Evolutionary conservation across 2,329 filamentous ascomycete species (phyloP), one percentile per base, ranked within the genome.

Genomic region (Scleromitrula shiraiana): DNA sequence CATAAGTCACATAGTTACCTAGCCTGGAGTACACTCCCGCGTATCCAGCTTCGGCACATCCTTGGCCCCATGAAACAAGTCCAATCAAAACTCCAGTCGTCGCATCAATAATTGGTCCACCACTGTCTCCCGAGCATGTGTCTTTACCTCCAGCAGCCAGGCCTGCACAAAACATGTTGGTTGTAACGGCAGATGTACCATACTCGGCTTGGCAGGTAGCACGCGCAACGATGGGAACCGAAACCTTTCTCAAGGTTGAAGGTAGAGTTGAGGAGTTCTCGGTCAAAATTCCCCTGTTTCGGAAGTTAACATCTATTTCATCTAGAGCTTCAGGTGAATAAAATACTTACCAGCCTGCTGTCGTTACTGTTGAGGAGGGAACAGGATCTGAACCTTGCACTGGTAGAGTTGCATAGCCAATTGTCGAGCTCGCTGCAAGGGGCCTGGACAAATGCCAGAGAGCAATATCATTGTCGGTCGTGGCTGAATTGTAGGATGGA

Each of bases 161-260:
- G 32, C 53, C 56, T 23, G 56, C 56, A 40, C 56, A 58, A 24
- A 55, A 43, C 55, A 54, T 51, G 42, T 52, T 53, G 45, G 48
- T 42, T n/a, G 55, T 50, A 30, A 53, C 30, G 12, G 46, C 4
- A 30, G 51, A 50, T 17, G 41, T 44, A 30, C 50, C 49, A 23
- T 58, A 56, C 33, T 46, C 35, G 20, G 46, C 24, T 39, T 42
- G 42, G 41, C 56, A 58, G 2, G 43, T 23, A 15, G 46, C 14
- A 9, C 56, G 55, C 5, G 54, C 42, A 32, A 54, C 33, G 23
- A 57, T 44, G 14, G 55, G 55, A 26, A 58, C 55, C 12, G 41
- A 39, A 22, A 56, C 53, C 40, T 51, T 52, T 50, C 51, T 49
- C 39, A 56, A 50, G n/a, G 38, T 38, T 5, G 52, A 41, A 42